Evolutionary conservation across 306 rosid species (phyloP).

Genomic region (Arachis stenosperma): DNA sequence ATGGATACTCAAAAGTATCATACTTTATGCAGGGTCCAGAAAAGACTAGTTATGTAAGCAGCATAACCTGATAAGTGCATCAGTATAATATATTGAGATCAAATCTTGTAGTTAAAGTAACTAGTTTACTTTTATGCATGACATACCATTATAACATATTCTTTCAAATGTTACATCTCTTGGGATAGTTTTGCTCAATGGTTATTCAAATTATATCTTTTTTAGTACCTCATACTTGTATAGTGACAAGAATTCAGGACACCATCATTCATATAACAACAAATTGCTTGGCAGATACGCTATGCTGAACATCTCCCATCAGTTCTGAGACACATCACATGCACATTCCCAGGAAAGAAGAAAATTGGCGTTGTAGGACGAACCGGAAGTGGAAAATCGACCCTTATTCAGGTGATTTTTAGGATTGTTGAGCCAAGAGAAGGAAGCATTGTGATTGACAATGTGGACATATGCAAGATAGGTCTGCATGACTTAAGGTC

Average conservation of each 20-base stretch:
- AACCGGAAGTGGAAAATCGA: conserved; percentile 96
- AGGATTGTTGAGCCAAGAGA: conserved; percentile 88
- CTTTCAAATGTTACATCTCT: too few species aligned
- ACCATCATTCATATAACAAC: conserved; percentile 6
- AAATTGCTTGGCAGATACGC: conserved; percentile 63
- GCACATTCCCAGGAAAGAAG: conserved; percentile 90
- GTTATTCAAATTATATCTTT: too few species aligned
- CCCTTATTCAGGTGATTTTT: conserved; percentile 91
- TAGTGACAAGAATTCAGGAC: conserved; percentile 4
- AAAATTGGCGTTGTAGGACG: conserved; percentile 96
- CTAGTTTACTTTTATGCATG: too few species aligned
- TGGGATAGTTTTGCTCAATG: too few species aligned
- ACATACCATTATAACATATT: too few species aligned
- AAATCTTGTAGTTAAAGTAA: too few species aligned
- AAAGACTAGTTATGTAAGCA: too few species aligned
- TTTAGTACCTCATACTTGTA: too few species aligned
- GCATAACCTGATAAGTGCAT: too few species aligned
- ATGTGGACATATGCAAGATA: conserved; percentile 72
- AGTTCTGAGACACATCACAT: conserved; percentile 72
- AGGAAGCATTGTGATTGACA: conserved; percentile 82
- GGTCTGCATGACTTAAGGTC: conserved; percentile 93
- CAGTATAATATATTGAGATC: too few species aligned
- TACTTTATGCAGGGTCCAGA: too few species aligned
- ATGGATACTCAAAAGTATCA: too few species aligned
- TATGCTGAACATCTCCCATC: conserved; percentile 93